Base-by-base conservation (phyloP, 345 rosid genomes). In the Noccaea caerulescens region DNA sequence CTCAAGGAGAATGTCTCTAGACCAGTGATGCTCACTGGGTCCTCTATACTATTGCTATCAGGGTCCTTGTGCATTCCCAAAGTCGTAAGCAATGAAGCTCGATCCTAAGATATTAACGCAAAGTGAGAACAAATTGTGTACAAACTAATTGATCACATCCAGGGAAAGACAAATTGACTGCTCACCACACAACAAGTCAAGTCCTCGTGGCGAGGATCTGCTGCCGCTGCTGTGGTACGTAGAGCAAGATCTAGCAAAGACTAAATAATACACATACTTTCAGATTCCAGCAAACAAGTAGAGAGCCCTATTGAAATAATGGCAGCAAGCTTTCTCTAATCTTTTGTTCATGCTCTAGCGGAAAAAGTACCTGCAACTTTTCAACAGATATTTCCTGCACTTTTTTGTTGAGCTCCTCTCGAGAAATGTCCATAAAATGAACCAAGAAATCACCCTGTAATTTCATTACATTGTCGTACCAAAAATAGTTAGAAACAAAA, bases 371-470 rank as follows among this genome's bases (percentile, higher is more conserved):
- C 99, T 91, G 96, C 75, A 94, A 83, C 80, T 89, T 94, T 82
- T 91, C 99, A 64, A 84, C 93, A 58, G 92, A 85, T 72, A 91
- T 84, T 69, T 84, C 99, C 66, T 86, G 88, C 53, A 76, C 84
- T 76, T 85, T 89, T 80, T 94, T 94, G 41, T 75, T 75, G 27
- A 94, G 92, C 81, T 91, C 97, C 57, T 94, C 97, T 69, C 96
- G 86, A 74, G 99, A 87, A 68, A 94, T 94, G 83, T 94, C 99
- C 95, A 88, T 91, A 70, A 94, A 94, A 78, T 89, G 99, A 77
- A 94, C 97, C 87, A 94, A 79, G 78, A 91, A 94, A 78, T 94
- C 99, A 54, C 96, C 99, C 97, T 94, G 84, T 58, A 79, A 55
- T 39, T 20, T 43, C 43, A 50, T 65, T 42, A 65, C 51, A 51